phyloP scores from a whole-genome alignment of 73 alveolate species.

The Blepharisma japonicum region DNA sequence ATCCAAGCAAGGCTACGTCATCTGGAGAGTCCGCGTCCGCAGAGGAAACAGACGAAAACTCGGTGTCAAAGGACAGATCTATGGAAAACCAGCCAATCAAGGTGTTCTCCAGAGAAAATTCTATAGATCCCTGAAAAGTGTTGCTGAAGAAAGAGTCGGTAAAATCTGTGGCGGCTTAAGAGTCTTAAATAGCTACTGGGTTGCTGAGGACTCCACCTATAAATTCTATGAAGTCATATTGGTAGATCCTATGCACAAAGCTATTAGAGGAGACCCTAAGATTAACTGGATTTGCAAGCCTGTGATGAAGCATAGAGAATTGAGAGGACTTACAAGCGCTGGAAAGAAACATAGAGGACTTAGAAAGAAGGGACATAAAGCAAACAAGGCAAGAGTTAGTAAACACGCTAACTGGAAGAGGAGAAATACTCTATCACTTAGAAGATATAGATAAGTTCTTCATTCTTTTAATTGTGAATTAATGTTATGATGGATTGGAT shows the following conservation, averaged over 20 bases:
- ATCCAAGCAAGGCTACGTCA: slow-evolving; percentile 94
- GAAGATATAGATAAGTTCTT: slow-evolving; percentile 88
- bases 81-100: slow-evolving; percentile 99
- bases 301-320: slow-evolving; percentile 92
- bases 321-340: slow-evolving; percentile 65
- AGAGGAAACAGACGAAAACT: slow-evolving; percentile 97
- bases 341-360: slow-evolving; percentile 98
- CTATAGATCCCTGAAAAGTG: slow-evolving; percentile 85
- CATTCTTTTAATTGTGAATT: no score
- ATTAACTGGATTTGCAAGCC: slow-evolving; percentile 98
- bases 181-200: slow-evolving; percentile 99
- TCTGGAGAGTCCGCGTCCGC: slow-evolving; percentile 98
- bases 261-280: slow-evolving; percentile 97
- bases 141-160: slow-evolving; percentile 99
- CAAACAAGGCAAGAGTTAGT: slow-evolving; percentile 90
- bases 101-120: slow-evolving; percentile 95
- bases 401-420: slow-evolving; percentile 88
- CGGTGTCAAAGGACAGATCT: slow-evolving; percentile 87
- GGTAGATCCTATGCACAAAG: slow-evolving; percentile 98
- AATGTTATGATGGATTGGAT: no score
- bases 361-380: slow-evolving; percentile 91
- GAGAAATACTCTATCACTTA: slow-evolving; percentile 90
- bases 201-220: slow-evolving; percentile 98
- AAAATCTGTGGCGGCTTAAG: slow-evolving; percentile 85
- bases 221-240: slow-evolving; percentile 98